Base-by-base conservation (phyloP, 805 yeast genomes). In the Teunomyces aglyptinius region DNA sequence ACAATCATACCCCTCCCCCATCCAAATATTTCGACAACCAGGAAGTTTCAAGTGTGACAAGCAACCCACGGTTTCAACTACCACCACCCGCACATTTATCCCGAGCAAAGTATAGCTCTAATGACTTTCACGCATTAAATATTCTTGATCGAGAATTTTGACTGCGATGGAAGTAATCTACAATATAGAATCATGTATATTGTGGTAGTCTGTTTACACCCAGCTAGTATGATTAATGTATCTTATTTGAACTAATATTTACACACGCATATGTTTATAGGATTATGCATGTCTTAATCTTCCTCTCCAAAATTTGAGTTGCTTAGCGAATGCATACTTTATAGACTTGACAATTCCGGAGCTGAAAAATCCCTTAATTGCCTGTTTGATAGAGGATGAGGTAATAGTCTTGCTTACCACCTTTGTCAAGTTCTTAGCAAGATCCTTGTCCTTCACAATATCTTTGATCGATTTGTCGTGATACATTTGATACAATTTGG, bases 291-390 rank as follows among this genome's bases (percentile, higher is more conserved):
- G 45, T n/a, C 10, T 13, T 8, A 44, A 32, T 31, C 31, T 48
- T 19, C 46, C 51, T 13, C 48, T 32, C 56, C 56, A 52, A 41
- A 44, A 65, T 52, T 71, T 71, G 38, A 60, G 32, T 31, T 64
- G 68, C 65, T 91, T 91, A 41, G 89, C 95, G 64, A 78, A 69
- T 4, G 95, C 91, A 63, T 91, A 91, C 57, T 76, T 79, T 42
- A 82, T 60, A 8, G 91, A 81, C 60, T 86, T 87, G 15, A 70
- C 60, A 1, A 86, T 42, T 1, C 99, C 99, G 1, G 98, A 97
- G 3, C 96, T 89, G 35, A 89, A 69, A 1, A 92, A 57, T 0
- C 99, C 99, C 63, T 92, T 90, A 13, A 81, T 52, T 26, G 89
- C 81, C 64, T 94, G 99, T 6, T 81, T 64, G 12, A 83, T 60